Percentiles rank a stretch among this genome's conserved stretches.
phyloP scores from a whole-genome alignment of 2,329 filamentous ascomycete genomes.

The Fusarium nurragi region DNA sequence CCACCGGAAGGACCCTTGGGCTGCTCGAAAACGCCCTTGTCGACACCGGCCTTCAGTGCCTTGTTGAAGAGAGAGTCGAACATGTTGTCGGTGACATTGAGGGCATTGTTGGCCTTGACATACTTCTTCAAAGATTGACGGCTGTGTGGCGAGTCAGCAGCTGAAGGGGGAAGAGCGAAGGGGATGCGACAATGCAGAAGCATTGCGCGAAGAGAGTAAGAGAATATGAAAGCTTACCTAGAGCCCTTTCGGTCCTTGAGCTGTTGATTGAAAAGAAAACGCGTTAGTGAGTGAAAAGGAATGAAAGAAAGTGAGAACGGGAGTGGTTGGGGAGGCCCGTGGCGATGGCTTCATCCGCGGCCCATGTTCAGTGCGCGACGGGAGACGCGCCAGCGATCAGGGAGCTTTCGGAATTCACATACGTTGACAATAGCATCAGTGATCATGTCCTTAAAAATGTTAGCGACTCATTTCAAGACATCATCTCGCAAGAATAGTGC shows the following conservation, averaged over 20 bases:
- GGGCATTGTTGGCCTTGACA: slow-evolving; percentile 64
- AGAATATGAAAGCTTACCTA: slow-evolving; percentile 43
- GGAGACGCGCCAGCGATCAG: slow-evolving; percentile 51
- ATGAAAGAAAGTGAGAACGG: slow-evolving; percentile 22
- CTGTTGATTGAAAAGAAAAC: slow-evolving; percentile 51
- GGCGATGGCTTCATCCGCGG: slow-evolving; percentile 40
- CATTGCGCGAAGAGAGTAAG: slow-evolving; percentile 13
- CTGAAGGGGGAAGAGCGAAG: background rate
- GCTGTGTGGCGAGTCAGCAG: slow-evolving; percentile 49
- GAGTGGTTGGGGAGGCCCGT: slow-evolving; percentile 20
- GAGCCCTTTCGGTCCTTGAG: slow-evolving; percentile 72
- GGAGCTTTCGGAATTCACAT: slow-evolving; percentile 49
- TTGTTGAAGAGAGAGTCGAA: slow-evolving; percentile 84
- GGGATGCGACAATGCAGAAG: slow-evolving; percentile 6
- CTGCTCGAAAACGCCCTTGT: slow-evolving; percentile 86
- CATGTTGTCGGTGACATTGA: slow-evolving; percentile 62
- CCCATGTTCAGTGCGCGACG: slow-evolving; percentile 38
- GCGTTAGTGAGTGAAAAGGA: slow-evolving; percentile 55
- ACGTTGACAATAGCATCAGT: slow-evolving; percentile 69
- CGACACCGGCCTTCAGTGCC: slow-evolving; percentile 81
- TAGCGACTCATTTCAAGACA: slow-evolving; percentile 8
- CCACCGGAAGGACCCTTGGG: slow-evolving; percentile 92
- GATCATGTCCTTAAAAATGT: slow-evolving; percentile 65
- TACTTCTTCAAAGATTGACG: slow-evolving; percentile 71
- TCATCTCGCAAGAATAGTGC: slow-evolving; percentile 5